These are phyloP conservation scores for Uromyces viciae-fabae DNA, from an alignment of 1,284 basidiomycete species.

Conservation along the genomic window DNA sequence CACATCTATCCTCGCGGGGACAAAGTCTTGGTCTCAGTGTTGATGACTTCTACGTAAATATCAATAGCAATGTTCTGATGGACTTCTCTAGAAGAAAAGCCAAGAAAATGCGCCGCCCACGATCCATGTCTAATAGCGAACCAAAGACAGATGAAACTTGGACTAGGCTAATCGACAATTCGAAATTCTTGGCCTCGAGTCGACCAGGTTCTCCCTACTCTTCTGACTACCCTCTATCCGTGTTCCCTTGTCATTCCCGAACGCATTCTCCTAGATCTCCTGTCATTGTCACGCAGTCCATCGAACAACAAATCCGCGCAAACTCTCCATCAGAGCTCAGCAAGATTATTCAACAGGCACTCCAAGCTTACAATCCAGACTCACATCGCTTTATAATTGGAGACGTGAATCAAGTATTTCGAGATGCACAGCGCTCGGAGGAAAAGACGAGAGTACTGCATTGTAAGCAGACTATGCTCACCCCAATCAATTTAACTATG, in stretches of 20 bases:
- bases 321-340: not conserved
- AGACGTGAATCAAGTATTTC: constrained; percentile 4
- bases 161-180: not conserved
- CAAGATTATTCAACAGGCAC: not conserved
- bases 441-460: constrained; percentile 13
- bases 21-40: constrained; percentile 7
- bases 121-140: constrained; percentile 34
- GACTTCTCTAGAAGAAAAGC: constrained; percentile 11
- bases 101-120: constrained; percentile 9
- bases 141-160: not conserved
- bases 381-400: constrained; percentile 31
- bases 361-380: constrained; percentile 9
- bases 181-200: not conserved
- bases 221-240: not conserved
- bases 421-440: not conserved
- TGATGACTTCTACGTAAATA: constrained; percentile 19
- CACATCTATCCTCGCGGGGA: too few relatives aligned
- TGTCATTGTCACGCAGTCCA: constrained; percentile 1
- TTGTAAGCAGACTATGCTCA: not conserved
- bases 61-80: constrained; percentile 2
- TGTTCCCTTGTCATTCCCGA: not conserved
- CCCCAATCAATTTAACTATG: too few relatives aligned
- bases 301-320: not conserved
- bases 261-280: not conserved
- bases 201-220: not conserved